Evolutionary conservation across 495 filamentous ascomycete species (phyloP).

Genomic region (Penicillium desertorum): DNA sequence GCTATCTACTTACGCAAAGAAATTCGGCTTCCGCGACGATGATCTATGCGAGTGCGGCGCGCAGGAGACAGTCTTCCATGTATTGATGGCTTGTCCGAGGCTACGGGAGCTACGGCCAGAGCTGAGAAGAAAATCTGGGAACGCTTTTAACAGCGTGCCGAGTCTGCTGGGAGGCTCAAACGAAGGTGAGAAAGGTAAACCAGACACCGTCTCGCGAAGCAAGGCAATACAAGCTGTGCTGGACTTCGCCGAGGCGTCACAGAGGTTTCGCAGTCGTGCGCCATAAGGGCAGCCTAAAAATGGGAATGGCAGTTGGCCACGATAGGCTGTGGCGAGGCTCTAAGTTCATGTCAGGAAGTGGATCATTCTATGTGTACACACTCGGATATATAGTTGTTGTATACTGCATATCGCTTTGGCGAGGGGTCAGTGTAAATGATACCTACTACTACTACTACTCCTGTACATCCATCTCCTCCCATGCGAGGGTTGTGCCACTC

Average conservation of each 20-base stretch:
- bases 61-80: conserved; percentile 23
- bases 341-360: conserved; percentile 27
- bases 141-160: conserved; percentile 18
- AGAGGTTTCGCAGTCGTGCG: conserved; percentile 32
- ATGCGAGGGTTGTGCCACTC: too few relatives aligned
- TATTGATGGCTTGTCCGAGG: conserved; percentile 20
- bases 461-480: too few relatives aligned
- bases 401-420: conserved; percentile 14
- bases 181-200: conserved; percentile 30
- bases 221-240: conserved; percentile 28
- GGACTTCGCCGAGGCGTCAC: conserved; percentile 34
- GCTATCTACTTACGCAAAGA: conserved; percentile 16
- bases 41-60: conserved; percentile 20
- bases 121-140: conserved; percentile 1
- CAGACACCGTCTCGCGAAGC: conserved; percentile 21
- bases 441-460: too few relatives aligned
- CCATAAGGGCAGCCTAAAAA: conserved; percentile 31
- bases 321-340: conserved; percentile 31
- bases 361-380: conserved; percentile 20
- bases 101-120: conserved; percentile 17
- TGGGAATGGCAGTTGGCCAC: conserved; percentile 27
- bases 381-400: conserved; percentile 20
- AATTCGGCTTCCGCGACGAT: conserved; percentile 16
- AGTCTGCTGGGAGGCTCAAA: conserved; percentile 27
- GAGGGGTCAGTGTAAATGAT: too few relatives aligned